Percentiles rank a stretch among this genome's conserved stretches.
Conservation (phyloP, 2,329 filamentous ascomycete species). For the Dothistroma pini region DNA sequence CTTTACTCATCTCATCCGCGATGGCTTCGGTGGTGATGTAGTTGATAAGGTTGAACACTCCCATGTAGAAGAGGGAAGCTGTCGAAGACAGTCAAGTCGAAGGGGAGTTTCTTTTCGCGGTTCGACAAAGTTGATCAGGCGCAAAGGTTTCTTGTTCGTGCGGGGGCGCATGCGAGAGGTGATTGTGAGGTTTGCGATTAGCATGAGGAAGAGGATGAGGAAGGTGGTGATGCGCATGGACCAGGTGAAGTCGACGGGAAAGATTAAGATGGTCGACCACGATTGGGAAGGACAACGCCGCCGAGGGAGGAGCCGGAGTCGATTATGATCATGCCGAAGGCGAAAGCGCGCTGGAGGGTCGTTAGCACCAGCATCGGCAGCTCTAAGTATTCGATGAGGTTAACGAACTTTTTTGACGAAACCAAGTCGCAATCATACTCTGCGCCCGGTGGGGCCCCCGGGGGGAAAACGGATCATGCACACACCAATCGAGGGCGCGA, state of each 20-base stretch:
- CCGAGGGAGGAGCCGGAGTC: constrained; percentile 13
- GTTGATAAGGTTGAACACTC: constrained; percentile 39
- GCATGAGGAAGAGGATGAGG: constrained; percentile 42
- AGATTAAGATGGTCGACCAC: constrained; percentile 47
- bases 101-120: constrained; percentile 2
- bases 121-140: background rate
- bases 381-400: too few species aligned
- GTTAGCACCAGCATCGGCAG: too few species aligned
- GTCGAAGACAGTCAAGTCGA: background rate
- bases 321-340: constrained; percentile 6
- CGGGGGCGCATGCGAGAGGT: constrained; percentile 5
- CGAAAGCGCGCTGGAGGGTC: constrained; percentile 5
- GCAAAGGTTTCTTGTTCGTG: too few species aligned
- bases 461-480: constrained; percentile 50
- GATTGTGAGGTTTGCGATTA: constrained; percentile 17
- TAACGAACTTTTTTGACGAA: constrained; percentile 41
- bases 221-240: constrained; percentile 51
- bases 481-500: constrained; percentile 50
- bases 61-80: constrained; percentile 10
- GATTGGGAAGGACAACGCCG: constrained; percentile 37
- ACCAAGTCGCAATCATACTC: constrained; percentile 30
- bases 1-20: constrained; percentile 19
- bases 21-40: constrained; percentile 40
- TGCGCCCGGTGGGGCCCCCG: too few species aligned
- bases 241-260: constrained; percentile 53